phyloP scores from a whole-genome alignment of 2,329 filamentous ascomycete genomes.

The Coniochaeta ligniaria region DNA sequence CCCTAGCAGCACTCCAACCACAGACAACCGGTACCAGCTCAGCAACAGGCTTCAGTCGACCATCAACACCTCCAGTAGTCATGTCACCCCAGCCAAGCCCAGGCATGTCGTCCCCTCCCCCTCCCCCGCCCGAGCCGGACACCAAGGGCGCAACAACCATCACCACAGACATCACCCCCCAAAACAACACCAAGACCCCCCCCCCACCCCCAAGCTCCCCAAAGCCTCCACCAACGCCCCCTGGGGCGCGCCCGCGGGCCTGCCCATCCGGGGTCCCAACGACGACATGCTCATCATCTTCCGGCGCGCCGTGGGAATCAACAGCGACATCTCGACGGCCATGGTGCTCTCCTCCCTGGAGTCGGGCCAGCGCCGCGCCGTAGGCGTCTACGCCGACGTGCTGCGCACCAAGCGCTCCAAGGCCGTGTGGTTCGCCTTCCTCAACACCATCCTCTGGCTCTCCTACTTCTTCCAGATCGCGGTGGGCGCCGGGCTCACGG shows the following conservation, averaged over 20 bases:
- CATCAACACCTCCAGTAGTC: background rate
- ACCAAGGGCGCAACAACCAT: background rate
- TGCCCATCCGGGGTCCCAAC: slow-evolving; percentile 23
- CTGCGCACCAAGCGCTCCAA: slow-evolving; percentile 24
- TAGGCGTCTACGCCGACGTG: slow-evolving; percentile 33
- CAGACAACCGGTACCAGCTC: background rate
- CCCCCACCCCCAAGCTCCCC: slow-evolving; percentile 3
- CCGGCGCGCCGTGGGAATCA: slow-evolving; percentile 35
- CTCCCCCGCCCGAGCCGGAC: background rate
- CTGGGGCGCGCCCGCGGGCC: slow-evolving; percentile 29
- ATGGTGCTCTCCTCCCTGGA: slow-evolving; percentile 21
- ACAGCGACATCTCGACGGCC: slow-evolving; percentile 15
- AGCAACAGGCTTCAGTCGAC: background rate
- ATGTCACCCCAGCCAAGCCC: background rate
- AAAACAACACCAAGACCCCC: background rate
- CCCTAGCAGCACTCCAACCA: background rate
- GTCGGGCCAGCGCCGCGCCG: slow-evolving; percentile 22
- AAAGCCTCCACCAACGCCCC: slow-evolving; percentile 22
- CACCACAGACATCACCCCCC: background rate
- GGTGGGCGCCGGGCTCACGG: slow-evolving; percentile 38
- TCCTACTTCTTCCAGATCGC: slow-evolving; percentile 38
- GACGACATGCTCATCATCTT: slow-evolving; percentile 34
- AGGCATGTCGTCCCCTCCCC: background rate
- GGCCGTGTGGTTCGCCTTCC: slow-evolving; percentile 22
- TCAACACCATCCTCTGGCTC: slow-evolving; percentile 30